A percentile compares a stretch with the other conserved stretches of the same genome.
These are phyloP conservation scores for Solanum aculeatissimum DNA, from an alignment of 305 asterid species.

Conservation along the genomic window DNA sequence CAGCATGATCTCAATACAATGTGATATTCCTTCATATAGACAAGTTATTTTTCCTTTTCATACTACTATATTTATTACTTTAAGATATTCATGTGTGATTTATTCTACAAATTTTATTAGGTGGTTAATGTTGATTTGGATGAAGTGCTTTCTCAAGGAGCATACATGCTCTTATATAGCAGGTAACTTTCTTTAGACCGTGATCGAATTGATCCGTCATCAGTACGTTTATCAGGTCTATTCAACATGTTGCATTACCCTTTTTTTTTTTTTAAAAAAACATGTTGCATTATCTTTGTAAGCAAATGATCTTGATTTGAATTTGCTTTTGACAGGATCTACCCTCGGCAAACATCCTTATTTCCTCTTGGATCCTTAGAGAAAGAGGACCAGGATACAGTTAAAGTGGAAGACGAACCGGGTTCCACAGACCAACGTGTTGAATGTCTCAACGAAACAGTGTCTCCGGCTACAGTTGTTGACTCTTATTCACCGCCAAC, in stretches of 20 bases:
- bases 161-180: conserved; percentile 91
- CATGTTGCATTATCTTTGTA: neutral
- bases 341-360: conserved; percentile 50
- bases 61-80: neutral
- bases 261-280: too few species aligned
- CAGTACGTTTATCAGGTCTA: neutral
- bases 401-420: conserved; percentile 22
- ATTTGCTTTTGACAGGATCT: conserved; percentile 31
- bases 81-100: neutral
- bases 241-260: neutral
- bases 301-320: neutral
- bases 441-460: conserved; percentile 21
- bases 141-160: conserved; percentile 95
- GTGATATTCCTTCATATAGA: neutral
- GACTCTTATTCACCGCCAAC: conserved; percentile 22
- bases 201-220: neutral
- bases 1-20: neutral
- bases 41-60: neutral
- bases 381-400: conserved; percentile 22
- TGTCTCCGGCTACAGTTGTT: conserved; percentile 11
- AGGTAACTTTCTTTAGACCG: conserved; percentile 36
- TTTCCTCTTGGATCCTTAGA: conserved; percentile 35
- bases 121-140: conserved; percentile 58
- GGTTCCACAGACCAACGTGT: conserved; percentile 15
- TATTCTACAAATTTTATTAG: conserved; percentile 21